These are phyloP conservation scores for Colletotrichum sp. DNA, from an alignment of 2,329 filamentous ascomycete genomes.

Conservation along the genomic window DNA sequence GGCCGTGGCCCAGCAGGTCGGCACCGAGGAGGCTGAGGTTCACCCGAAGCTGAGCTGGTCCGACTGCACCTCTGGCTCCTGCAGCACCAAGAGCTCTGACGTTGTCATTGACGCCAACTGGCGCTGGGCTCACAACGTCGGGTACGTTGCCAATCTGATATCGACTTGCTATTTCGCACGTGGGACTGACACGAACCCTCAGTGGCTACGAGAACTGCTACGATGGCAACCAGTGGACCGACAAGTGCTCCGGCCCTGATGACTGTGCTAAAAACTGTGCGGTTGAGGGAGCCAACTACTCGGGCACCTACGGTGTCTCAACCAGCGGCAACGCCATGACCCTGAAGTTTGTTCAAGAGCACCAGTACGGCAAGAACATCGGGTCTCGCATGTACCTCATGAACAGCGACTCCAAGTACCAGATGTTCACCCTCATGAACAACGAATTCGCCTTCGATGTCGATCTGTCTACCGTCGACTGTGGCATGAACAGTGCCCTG, in stretches of 20 bases:
- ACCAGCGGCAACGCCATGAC: constrained; percentile 48
- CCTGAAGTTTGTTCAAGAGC: constrained; percentile 55
- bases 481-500: constrained; percentile 67
- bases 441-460: constrained; percentile 70
- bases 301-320: constrained; percentile 47
- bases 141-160: constrained; percentile 27
- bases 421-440: constrained; percentile 62
- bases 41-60: constrained; percentile 31
- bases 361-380: constrained; percentile 37
- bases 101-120: constrained; percentile 55
- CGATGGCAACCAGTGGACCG: constrained; percentile 39
- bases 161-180: constrained; percentile 37
- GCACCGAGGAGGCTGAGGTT: constrained; percentile 27
- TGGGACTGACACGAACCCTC: not conserved
- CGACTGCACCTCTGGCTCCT: constrained; percentile 31
- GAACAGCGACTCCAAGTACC: constrained; percentile 56
- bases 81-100: constrained; percentile 43
- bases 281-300: constrained; percentile 48
- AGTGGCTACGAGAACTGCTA: constrained; percentile 29
- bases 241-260: constrained; percentile 36
- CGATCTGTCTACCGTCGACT: constrained; percentile 64
- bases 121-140: constrained; percentile 50
- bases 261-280: constrained; percentile 45
- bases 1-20: constrained; percentile 27
- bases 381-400: constrained; percentile 60